These are phyloP conservation scores for Rubia peregrina DNA, from an alignment of 305 asterid genomes.

Conservation along the genomic window DNA sequence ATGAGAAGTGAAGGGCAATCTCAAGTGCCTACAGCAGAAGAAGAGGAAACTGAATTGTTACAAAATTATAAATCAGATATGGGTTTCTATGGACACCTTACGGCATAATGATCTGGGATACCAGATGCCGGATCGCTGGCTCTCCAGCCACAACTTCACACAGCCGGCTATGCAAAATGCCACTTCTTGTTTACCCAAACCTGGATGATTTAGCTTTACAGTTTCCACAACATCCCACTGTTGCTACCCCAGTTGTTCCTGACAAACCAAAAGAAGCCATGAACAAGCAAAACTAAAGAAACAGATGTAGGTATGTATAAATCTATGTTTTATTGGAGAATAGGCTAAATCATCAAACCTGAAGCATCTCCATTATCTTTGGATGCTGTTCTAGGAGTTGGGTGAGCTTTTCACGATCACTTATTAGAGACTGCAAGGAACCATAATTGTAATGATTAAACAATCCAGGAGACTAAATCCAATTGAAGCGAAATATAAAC, in stretches of 20 bases:
- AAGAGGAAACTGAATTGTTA: not conserved
- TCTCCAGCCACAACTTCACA: conserved; percentile 3
- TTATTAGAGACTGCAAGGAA: conserved; percentile 69
- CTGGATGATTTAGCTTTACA: not conserved
- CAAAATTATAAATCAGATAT: not conserved
- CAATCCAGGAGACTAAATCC: not conserved
- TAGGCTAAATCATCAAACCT: conserved; percentile 44
- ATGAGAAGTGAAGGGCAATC: not conserved
- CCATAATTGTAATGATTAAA: conserved; percentile 11
- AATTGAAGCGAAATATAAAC: not conserved
- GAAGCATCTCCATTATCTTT: conserved; percentile 95
- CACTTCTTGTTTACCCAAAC: not conserved
- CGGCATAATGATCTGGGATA: not conserved
- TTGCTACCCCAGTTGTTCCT: conserved; percentile 31
- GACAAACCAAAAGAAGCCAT: conserved; percentile 11
- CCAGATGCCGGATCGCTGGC: not conserved
- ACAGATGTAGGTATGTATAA: not conserved
- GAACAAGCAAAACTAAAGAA: not conserved
- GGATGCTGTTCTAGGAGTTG: conserved; percentile 93
- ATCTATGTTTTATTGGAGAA: not conserved
- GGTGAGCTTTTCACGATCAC: conserved; percentile 90
- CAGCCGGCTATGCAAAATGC: not conserved
- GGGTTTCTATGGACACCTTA: not conserved
- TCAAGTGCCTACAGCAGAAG: not conserved
- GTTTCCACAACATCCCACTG: conserved; percentile 5